phyloP scores from a whole-genome alignment of 805 yeast genomes.

The Nakazawaea populi region DNA sequence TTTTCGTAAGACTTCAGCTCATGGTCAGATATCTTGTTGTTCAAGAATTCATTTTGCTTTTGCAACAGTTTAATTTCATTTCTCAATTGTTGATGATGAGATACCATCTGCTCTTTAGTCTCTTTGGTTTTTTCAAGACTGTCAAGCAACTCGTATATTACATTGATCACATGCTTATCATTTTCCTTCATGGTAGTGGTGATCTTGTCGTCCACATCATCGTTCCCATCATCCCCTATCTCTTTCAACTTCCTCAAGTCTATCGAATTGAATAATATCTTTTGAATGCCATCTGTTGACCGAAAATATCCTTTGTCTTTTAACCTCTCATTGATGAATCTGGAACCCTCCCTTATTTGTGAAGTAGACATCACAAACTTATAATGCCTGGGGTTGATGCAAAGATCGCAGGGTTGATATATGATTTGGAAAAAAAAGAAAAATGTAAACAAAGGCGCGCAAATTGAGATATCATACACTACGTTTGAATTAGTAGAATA shows the following conservation, averaged over 20 bases:
- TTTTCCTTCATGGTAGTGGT: conserved; percentile 18
- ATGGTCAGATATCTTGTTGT: not conserved
- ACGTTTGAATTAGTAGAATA: not conserved
- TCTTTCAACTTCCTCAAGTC: conserved; percentile 12
- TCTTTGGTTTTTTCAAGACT: conserved; percentile 17
- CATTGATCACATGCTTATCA: conserved; percentile 24
- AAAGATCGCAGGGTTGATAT: too few species aligned
- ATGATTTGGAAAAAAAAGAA: not conserved
- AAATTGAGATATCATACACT: not conserved
- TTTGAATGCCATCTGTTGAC: conserved; percentile 13
- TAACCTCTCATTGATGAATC: conserved; percentile 19
- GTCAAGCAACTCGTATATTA: conserved; percentile 19
- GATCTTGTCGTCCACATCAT: not conserved
- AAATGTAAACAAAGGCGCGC: not conserved
- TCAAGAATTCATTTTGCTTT: conserved; percentile 4
- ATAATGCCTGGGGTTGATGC: too few species aligned
- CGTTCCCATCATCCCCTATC: not conserved
- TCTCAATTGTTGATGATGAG: not conserved
- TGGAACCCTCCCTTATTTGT: conserved; percentile 7
- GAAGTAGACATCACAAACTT: not conserved
- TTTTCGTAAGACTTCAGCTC: not conserved
- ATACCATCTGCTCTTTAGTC: conserved; percentile 14
- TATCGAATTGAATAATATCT: conserved; percentile 16
- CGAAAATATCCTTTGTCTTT: conserved; percentile 20
- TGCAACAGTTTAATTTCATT: conserved; percentile 3